Conservation (phyloP, 441 rosid species). For the Gossypium schwendimanii region DNA sequence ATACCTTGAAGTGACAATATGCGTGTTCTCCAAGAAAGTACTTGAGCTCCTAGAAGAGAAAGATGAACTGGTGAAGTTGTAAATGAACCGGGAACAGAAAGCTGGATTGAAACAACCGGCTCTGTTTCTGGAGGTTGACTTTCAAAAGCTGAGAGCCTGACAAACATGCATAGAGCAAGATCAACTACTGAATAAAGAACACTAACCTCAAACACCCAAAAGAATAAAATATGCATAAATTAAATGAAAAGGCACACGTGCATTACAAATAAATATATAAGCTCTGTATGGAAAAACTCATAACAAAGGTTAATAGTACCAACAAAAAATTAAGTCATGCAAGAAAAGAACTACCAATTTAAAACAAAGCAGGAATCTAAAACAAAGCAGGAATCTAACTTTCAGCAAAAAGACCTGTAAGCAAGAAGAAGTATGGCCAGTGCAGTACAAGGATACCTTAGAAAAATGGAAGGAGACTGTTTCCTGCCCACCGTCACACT, state of each 20-base stretch:
- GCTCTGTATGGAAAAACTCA: neutral
- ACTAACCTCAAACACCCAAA: neutral
- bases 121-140: conserved; percentile 40
- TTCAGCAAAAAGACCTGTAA: neutral
- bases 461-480: conserved; percentile 63
- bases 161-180: conserved; percentile 25
- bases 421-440: neutral
- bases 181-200: conserved; percentile 20
- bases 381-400: neutral
- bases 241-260: neutral
- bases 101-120: conserved; percentile 62
- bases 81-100: conserved; percentile 53
- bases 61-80: conserved; percentile 54
- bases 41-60: conserved; percentile 51
- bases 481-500: conserved; percentile 50
- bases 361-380: neutral
- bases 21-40: conserved; percentile 82
- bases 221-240: conserved; percentile 1
- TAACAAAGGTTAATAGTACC: neutral
- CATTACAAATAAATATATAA: neutral
- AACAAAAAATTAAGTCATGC: conserved; percentile 3
- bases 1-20: conserved; percentile 74
- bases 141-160: conserved; percentile 45
- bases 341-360: neutral
- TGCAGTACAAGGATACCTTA: conserved; percentile 44